Evolutionary conservation across 2,329 filamentous ascomycete genomes (phyloP).

Genomic region (Xylaria sp.): DNA sequence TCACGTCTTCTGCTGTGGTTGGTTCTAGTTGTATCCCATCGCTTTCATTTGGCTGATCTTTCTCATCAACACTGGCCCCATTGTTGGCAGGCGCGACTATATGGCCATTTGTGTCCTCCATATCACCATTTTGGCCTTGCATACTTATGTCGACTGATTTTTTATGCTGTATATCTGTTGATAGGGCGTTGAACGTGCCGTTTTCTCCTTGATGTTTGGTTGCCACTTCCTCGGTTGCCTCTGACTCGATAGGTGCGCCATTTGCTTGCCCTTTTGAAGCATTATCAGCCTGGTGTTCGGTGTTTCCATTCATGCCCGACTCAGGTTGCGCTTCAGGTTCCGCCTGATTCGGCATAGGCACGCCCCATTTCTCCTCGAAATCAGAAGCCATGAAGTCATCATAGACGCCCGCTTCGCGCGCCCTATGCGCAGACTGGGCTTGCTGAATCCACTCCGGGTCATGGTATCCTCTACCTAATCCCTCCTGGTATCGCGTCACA

Average conservation of each 20-base stretch:
- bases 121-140: background rate
- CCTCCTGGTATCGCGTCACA: slow-evolving; percentile 58
- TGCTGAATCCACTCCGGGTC: slow-evolving; percentile 64
- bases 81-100: background rate
- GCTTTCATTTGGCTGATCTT: background rate
- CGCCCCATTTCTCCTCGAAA: slow-evolving; percentile 62
- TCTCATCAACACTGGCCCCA: background rate
- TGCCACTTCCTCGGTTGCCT: background rate
- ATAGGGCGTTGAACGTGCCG: background rate
- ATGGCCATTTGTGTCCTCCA: background rate
- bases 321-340: background rate
- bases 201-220: background rate
- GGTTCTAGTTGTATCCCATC: background rate
- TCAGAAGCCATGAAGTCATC: slow-evolving; percentile 58
- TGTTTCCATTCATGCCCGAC: background rate
- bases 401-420: slow-evolving; percentile 61
- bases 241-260: background rate
- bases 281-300: background rate
- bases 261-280: background rate
- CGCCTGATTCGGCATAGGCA: slow-evolving; percentile 51
- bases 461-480: slow-evolving; percentile 60
- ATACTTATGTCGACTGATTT: background rate
- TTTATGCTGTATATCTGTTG: background rate
- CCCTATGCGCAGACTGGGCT: slow-evolving; percentile 63
- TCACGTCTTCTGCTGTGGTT: background rate